Base-by-base conservation (phyloP, 495 filamentous ascomycete species). In the Umbilicaria muhlenbergii region DNA sequence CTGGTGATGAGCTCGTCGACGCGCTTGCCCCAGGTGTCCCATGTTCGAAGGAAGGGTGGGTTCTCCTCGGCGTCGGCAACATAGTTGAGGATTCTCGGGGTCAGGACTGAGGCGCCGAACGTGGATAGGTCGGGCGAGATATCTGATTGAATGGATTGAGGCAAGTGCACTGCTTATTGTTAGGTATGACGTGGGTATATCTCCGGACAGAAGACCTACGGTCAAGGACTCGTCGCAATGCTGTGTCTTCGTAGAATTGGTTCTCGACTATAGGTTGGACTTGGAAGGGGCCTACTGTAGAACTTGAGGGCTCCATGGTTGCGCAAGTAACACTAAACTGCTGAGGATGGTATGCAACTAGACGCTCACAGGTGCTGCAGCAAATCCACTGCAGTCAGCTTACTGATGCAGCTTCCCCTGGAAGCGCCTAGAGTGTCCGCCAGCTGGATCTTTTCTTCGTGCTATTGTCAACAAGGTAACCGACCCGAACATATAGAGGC, bases 21-120 rank as follows among this genome's bases (percentile, higher is more conserved):
- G 12, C 58, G 55, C 43, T 66, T 14, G 21, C 54, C 52, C 32
- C 53, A 54, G 13, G 45, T 45, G n/a, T 41, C 42, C 21, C 43
- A 47, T 8, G 52, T 36, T 41, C 79, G 58, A 35, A 81, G 50
- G 34, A 67, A 68, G 1, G 78, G 78, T 11, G 62, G 61, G 54
- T 78, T 71, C 21, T 46, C 53, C 58, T 83, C 78, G 32, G 77
- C 71, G 54, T 80, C 73, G 8, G 68, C 65, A 16, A 77, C 51
- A 59, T 60, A 70, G 51, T 58, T 50, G 41, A 77, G 62, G 18
- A 76, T 58, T 32, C 61, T 17, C 6, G 51, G 47, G 24, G 41
- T 16, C 3, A 63, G 36, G 35, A 57, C 53, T n/a, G 31, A 35
- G 21, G 41, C 36, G 18, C 49, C 49, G 40, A 61, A 60, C 3